phyloP scores from a whole-genome alignment of 2,329 filamentous ascomycete genomes.

The Neurospora crassa region DNA sequence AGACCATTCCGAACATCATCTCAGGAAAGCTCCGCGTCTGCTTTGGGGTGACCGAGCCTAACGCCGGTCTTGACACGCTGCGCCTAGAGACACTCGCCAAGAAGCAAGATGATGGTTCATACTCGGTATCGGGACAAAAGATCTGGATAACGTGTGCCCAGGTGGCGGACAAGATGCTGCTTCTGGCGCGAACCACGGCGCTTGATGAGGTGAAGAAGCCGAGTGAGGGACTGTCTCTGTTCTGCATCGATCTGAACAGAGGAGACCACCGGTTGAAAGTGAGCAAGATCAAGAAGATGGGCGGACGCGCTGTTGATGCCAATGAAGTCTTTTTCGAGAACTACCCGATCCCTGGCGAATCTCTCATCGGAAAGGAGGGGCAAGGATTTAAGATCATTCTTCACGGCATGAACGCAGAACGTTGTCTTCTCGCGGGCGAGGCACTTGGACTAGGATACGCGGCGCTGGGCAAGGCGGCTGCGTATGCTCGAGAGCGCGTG shows the following conservation, averaged over 20 bases:
- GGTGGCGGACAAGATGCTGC: conserved; percentile 73
- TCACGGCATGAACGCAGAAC: conserved; percentile 72
- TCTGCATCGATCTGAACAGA: conserved; percentile 69
- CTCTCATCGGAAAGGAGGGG: conserved; percentile 62
- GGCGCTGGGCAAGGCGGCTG: conserved; percentile 50
- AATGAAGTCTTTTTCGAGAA: conserved; percentile 85
- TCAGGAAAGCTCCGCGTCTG: conserved; percentile 62
- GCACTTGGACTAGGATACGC: conserved; percentile 73
- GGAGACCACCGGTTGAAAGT: conserved; percentile 51
- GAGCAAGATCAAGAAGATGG: conserved; percentile 75
- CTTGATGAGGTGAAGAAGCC: conserved; percentile 57
- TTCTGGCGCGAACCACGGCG: conserved; percentile 67
- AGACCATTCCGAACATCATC: conserved; percentile 61
- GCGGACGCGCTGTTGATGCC: conserved; percentile 69
- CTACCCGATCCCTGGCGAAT: conserved; percentile 54
- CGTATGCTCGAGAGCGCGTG: conserved; percentile 56
- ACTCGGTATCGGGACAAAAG: conserved; percentile 67
- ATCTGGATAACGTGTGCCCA: conserved; percentile 87
- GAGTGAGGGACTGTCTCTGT: conserved; percentile 68
- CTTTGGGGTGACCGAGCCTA: conserved; percentile 79
- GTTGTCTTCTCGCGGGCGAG: conserved; percentile 68
- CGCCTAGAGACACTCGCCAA: conserved; percentile 57
- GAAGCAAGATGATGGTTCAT: conserved; percentile 44
- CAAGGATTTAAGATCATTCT: conserved; percentile 72
- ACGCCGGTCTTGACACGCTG: conserved; percentile 70